Base-by-base conservation (phyloP, 2,329 filamentous ascomycete genomes). In the Fusarium sarcochroum region DNA sequence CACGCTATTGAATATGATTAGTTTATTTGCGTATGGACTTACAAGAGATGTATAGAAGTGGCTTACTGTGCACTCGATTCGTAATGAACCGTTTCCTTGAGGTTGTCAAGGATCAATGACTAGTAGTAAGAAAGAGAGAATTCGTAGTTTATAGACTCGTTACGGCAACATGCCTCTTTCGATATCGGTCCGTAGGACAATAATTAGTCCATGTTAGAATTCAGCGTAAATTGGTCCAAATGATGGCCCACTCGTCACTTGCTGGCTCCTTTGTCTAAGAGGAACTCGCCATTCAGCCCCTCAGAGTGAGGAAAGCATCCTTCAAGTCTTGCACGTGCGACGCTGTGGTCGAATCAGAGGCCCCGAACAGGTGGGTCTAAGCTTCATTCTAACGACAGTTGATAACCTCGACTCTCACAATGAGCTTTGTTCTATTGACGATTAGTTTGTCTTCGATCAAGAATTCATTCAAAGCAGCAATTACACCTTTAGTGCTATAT, bases 241-340 rank as follows among this genome's bases (percentile, higher is more conserved):
- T 60, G 58, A 70, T 62, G 66, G 56, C 40, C 51, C 56, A 74
- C 63, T 71, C 61, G 56, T 63, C 53, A 74, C 52, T 60, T 63
- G 21, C 25, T 50, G 57, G 46, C 42, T 51, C 62, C 40, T 63
- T 67, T 62, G 57, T 70, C 54, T 65, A 58, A 62, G 48, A 73
- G 71, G 59, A 71, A 68, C 70, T 74, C 63, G 51, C 64, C 68
- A 73, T 69, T 69, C 66, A 63, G 70, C 73, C 73, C 73, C 73
- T 75, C 73, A 70, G 59, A 60, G 66, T 69, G 49, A 45, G 63
- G 64, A 70, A 73, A 73, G 69, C 57, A 66, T 67, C 66, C 63
- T 62, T 69, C 56, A 55, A 59, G 47, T 50, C 37, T 40, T 69
- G 75, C 73, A 75, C 73, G 73, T 75, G 73, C 71, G 46, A 42